phyloP scores from a whole-genome alignment of 352 stramenopile species.

The Globisporangium okanoganense region DNA sequence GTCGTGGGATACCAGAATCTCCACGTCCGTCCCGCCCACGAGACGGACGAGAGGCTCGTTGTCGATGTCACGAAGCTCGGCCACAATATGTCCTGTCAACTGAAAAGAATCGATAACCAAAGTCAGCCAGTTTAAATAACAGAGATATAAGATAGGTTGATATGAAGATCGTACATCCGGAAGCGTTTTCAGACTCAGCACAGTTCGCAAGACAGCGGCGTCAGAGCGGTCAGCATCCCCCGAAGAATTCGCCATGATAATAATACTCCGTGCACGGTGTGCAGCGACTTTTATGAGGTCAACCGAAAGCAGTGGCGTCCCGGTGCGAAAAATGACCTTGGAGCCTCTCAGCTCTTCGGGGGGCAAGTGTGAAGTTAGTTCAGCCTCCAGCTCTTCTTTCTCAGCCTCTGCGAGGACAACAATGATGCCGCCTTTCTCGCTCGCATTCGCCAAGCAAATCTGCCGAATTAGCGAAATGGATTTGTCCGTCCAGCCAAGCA shows the following conservation, averaged over 20 bases:
- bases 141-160: not conserved
- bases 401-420: slow-evolving; percentile 73
- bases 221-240: slow-evolving; percentile 82
- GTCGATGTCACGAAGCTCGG: slow-evolving; percentile 85
- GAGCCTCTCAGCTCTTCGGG: slow-evolving; percentile 63
- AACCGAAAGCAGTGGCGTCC: slow-evolving; percentile 73
- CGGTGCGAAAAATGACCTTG: slow-evolving; percentile 76
- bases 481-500: slow-evolving; percentile 88
- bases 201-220: slow-evolving; percentile 66
- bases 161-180: slow-evolving; percentile 26
- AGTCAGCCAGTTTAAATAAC: not conserved
- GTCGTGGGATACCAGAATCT: slow-evolving; percentile 86
- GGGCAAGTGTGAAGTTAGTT: slow-evolving; percentile 55
- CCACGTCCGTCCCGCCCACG: slow-evolving; percentile 71
- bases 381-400: slow-evolving; percentile 77
- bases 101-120: slow-evolving; percentile 10
- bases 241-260: slow-evolving; percentile 73
- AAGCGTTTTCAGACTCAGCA: slow-evolving; percentile 78
- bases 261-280: slow-evolving; percentile 68
- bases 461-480: slow-evolving; percentile 82
- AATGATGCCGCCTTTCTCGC: slow-evolving; percentile 75
- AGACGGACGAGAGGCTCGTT: slow-evolving; percentile 79
- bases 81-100: slow-evolving; percentile 77
- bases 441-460: slow-evolving; percentile 85
- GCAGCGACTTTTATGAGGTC: slow-evolving; percentile 82